Evolutionary conservation across 176 grass and related monocot species (phyloP), one percentile per base, ranked within the genome.

Genomic region (Bothriochloa decipiens): DNA sequence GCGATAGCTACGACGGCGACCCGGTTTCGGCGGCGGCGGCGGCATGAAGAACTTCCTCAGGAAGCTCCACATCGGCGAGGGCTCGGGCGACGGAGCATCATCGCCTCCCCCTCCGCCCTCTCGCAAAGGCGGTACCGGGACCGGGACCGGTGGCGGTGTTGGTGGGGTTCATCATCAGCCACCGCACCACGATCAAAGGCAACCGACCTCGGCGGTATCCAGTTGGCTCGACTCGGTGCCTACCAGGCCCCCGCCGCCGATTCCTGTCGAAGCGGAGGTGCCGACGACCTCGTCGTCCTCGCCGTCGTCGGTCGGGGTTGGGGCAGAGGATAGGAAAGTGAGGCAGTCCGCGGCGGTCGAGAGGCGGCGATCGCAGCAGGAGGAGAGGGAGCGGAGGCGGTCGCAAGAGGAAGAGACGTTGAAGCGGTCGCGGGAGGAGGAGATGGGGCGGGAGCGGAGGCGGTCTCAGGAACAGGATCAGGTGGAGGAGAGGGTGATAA

Each of bases 1-100:
- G 70, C 47, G 83, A 77, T 78, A 91, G 81, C 71, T 29, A 47
- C 61, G 69, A 79, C 86, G 39, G 71, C 74, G 80, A 78, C 80
- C 40, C 60, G 65, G 36, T 43, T 39, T 23, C 68, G 75, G 55
- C 40, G 74, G 47, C 23, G 55, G 75, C 60, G 72, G 72, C 65
- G 84, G 70, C 47, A 99, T 99, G 97, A 99, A 96, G 87, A 99
- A 92, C 91, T 89, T 99, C 88, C 87, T 99, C 74, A 89, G 90
- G 97, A 99, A 99, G 88, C 93, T 92, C 32, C 96, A 99, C 84
- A 96, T 96, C 75, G 91, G 88, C 70, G 82, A 91, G 58, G 91
- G 80, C 52, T 89, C 91, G 1, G 13, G 85, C 20, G 90, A 92
- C 11, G 88, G 78, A 46, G 80, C 57, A 2, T 82, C 88, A 0